phyloP scores from a whole-genome alignment of 2,329 filamentous ascomycete genomes.

The Fusarium ramigenum region DNA sequence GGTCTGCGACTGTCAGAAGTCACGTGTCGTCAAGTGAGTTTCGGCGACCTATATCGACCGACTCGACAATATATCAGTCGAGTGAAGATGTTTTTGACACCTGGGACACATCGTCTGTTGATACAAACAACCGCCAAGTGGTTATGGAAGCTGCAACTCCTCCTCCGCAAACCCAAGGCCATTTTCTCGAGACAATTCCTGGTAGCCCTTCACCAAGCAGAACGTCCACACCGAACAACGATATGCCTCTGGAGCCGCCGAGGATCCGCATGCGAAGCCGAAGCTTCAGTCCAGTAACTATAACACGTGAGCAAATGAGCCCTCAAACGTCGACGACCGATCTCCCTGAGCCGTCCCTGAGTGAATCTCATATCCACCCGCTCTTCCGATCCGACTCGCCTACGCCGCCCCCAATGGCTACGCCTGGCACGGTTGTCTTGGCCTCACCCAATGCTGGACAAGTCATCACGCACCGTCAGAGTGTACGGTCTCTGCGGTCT shows the following conservation, averaged over 20 bases:
- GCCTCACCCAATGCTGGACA: constrained; percentile 76
- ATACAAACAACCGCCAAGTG: constrained; percentile 67
- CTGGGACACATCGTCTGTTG: constrained; percentile 78
- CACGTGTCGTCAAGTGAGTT: constrained; percentile 59
- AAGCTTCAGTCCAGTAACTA: constrained; percentile 60
- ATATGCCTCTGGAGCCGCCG: constrained; percentile 66
- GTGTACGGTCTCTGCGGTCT: constrained; percentile 64
- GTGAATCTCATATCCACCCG: constrained; percentile 79
- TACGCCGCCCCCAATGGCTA: constrained; percentile 70
- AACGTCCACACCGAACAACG: constrained; percentile 69
- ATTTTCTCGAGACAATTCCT: constrained; percentile 76
- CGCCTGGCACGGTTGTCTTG: constrained; percentile 75
- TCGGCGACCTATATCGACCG: constrained; percentile 58
- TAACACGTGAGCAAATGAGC: constrained; percentile 43
- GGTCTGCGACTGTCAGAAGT: constrained; percentile 66
- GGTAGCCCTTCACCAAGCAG: constrained; percentile 71
- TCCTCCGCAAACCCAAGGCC: constrained; percentile 54
- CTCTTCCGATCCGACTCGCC: constrained; percentile 79
- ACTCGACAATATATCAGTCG: constrained; percentile 52
- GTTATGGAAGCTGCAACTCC: constrained; percentile 61
- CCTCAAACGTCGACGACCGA: constrained; percentile 57
- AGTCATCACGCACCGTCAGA: constrained; percentile 64
- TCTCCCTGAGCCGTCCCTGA: constrained; percentile 53
- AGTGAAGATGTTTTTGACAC: constrained; percentile 75
- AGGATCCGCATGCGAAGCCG: constrained; percentile 55